Percentiles rank a stretch among this genome's conserved stretches.
Evolutionary conservation across 805 yeast species (phyloP).

Genomic region (Pichia kluyveri): DNA sequence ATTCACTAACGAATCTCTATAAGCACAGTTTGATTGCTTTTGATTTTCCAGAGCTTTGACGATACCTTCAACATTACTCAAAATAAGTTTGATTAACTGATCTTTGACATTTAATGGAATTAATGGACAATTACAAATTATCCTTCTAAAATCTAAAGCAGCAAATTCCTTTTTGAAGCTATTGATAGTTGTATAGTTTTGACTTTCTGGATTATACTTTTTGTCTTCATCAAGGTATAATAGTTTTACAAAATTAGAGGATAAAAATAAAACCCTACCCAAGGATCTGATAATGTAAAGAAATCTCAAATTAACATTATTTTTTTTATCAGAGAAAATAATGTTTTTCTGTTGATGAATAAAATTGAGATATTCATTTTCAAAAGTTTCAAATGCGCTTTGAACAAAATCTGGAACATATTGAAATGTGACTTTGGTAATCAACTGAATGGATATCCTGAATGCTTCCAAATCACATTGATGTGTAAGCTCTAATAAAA

Average conservation of each 20-base stretch:
- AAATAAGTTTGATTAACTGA: neutral
- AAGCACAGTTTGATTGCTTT: neutral
- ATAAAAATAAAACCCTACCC: neutral
- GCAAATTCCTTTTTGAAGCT: neutral
- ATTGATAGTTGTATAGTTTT: neutral
- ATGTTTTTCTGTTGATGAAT: neutral
- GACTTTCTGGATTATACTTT: neutral
- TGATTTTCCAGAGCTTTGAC: constrained; percentile 7
- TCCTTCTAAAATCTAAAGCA: neutral
- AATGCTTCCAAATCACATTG: constrained; percentile 62
- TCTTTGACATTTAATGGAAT: neutral
- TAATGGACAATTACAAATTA: neutral
- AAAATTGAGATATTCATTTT: constrained; percentile 34
- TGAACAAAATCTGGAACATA: constrained; percentile 51
- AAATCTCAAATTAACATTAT: neutral
- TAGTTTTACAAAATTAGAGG: neutral
- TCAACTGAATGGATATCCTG: constrained; percentile 41
- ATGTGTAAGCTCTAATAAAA: constrained; percentile 43
- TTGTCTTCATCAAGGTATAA: neutral
- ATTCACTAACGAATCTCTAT: neutral
- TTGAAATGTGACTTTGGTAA: constrained; percentile 54
- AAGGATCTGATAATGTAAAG: neutral
- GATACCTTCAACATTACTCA: constrained; percentile 7
- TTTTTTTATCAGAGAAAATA: neutral
- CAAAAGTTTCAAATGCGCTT: constrained; percentile 44